A percentile compares a stretch with the other conserved stretches of the same genome.
Evolutionary conservation across 2,329 filamentous ascomycete species (phyloP).

Genomic region (Whalleya microplaca): DNA sequence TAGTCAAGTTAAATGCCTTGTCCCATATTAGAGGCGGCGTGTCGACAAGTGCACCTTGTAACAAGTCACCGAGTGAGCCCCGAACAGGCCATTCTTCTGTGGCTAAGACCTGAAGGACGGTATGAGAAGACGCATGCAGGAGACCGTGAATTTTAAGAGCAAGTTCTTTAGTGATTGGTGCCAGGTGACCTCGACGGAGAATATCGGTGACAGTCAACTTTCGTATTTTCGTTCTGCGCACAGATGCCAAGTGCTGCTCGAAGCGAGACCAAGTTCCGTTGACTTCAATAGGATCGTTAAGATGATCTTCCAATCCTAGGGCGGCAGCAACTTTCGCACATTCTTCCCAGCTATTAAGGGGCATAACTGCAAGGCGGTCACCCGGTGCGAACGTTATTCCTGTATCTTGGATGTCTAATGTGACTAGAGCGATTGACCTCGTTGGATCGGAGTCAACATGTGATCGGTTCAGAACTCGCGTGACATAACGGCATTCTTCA

Average conservation of each 20-base stretch:
- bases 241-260: constrained; percentile 48
- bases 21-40: constrained; percentile 55
- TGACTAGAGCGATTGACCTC: constrained; percentile 52
- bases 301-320: constrained; percentile 50
- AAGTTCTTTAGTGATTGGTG: constrained; percentile 55
- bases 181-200: constrained; percentile 54
- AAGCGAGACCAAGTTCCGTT: constrained; percentile 51
- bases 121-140: constrained; percentile 53
- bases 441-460: constrained; percentile 51
- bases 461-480: constrained; percentile 48
- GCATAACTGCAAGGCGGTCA: constrained; percentile 58
- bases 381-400: constrained; percentile 58
- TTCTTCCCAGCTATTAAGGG: constrained; percentile 57
- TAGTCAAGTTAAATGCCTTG: constrained; percentile 49
- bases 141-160: constrained; percentile 53
- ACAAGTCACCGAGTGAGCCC: constrained; percentile 53
- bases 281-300: constrained; percentile 46
- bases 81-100: constrained; percentile 56
- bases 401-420: constrained; percentile 55
- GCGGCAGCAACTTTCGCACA: constrained; percentile 58
- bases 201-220: constrained; percentile 52
- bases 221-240: constrained; percentile 35
- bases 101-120: constrained; percentile 51
- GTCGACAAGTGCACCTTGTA: constrained; percentile 52
- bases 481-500: constrained; percentile 56